Evolutionary conservation across 179 eudicot genomes (phyloP), one percentile per base, ranked within the genome.

Genomic region (Vitellaria paradoxa): DNA sequence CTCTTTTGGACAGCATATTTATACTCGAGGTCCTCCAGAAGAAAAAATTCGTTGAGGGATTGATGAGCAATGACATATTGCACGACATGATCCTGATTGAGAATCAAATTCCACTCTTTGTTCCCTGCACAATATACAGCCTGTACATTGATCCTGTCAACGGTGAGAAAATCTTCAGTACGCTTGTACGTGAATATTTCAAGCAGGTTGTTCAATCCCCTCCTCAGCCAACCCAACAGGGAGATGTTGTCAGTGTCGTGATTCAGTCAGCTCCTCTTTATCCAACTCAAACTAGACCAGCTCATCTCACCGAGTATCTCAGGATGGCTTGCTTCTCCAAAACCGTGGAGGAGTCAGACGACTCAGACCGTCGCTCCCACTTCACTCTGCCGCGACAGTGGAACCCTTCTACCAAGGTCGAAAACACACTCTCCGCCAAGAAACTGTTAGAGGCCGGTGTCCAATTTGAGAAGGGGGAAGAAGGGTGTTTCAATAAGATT

Each of bases 21-120:
- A 77, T 77, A 11, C 26, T 77, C 8, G 74, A 69, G 65, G 60
- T 77, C 13, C 59, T 77, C 47, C 11, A 64, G 68, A 63, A 46
- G 30, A 60, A 69, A 59, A 56, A 60, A 30, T 45, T 68, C 20
- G 15, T 7, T 2, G 21, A 21, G 3, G 4, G 23, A 9, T 21
- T 30, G 73, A 42, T 47, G 57, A 4, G 2, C 6, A n/a, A 14
- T 20, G 73, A 70, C 26, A 8, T 70, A 26, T 3, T 49, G 37
- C 73, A 70, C 17, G 60, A 70, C 55, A 70, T 70, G 57, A 52
- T 70, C 7, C 40, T 70, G 13, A 49, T 70, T 9, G 72, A 68
- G 20, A 68, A 68, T 50, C 73, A 49, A 11, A 4, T 49, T 26
- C 60, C 73, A 20, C 10, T n/a, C 7, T 21, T n/a, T 1, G 26